Conservation (phyloP, 495 filamentous ascomycete genomes). For the Cudoniella acicularis region DNA sequence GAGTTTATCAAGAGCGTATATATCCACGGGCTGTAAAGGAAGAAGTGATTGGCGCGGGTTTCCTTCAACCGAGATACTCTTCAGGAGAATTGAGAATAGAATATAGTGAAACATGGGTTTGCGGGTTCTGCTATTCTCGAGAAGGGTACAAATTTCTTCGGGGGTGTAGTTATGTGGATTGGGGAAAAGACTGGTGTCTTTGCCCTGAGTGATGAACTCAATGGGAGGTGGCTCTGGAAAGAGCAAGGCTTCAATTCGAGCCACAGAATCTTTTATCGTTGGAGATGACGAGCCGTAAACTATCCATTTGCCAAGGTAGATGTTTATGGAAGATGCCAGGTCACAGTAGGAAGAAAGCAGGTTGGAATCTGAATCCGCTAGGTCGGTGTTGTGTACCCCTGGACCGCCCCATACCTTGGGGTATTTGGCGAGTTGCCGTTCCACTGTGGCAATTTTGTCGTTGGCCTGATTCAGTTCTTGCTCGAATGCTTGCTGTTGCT, state of each 20-base stretch:
- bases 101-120: background rate
- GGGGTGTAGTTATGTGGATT: constrained; percentile 1
- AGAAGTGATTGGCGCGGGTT: background rate
- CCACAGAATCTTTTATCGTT: background rate
- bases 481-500: background rate
- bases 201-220: background rate
- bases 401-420: background rate
- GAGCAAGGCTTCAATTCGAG: constrained; percentile 4
- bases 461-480: background rate
- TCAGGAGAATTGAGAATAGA: background rate
- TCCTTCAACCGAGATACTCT: background rate
- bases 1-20: background rate
- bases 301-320: background rate
- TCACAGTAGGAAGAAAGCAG: background rate
- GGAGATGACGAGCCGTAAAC: background rate
- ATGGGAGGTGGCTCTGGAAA: background rate
- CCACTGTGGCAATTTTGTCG: background rate
- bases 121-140: background rate
- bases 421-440: background rate
- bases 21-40: background rate
- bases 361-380: no score
- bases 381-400: no score
- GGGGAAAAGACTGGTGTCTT: background rate
- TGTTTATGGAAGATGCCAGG: background rate
- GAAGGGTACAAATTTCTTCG: background rate